phyloP scores from a whole-genome alignment of 768 basidiomycete genomes.

The Rickenella mellea region DNA sequence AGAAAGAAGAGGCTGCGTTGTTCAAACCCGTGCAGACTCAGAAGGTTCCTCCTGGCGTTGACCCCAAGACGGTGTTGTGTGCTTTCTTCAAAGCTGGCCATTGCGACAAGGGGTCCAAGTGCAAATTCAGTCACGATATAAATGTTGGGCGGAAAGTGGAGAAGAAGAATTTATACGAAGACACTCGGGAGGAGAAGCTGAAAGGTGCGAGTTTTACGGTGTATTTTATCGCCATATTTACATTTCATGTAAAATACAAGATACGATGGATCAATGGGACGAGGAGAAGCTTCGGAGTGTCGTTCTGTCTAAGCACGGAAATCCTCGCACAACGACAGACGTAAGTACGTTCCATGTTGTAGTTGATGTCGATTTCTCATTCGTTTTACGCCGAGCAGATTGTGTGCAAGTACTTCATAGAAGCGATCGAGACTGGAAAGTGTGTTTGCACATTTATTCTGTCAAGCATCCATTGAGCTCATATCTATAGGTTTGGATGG shows the following conservation, averaged over 20 bases:
- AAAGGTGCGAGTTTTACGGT: slow-evolving; percentile 45
- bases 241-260: slow-evolving; percentile 26
- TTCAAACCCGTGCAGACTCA: slow-evolving; percentile 73
- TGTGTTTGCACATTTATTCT: neutral
- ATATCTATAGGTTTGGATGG: slow-evolving; percentile 66
- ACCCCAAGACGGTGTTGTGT: slow-evolving; percentile 92
- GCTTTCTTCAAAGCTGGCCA: slow-evolving; percentile 85
- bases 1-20: slow-evolving; percentile 77
- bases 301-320: slow-evolving; percentile 79
- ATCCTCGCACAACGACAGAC: slow-evolving; percentile 87
- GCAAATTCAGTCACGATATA: slow-evolving; percentile 94
- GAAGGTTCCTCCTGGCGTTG: slow-evolving; percentile 90
- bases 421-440: slow-evolving; percentile 88
- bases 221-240: neutral
- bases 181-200: slow-evolving; percentile 73
- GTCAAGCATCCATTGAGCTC: too few species aligned
- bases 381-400: slow-evolving; percentile 46
- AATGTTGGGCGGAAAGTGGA: slow-evolving; percentile 86
- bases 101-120: slow-evolving; percentile 91
- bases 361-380: neutral
- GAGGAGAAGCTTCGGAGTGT: slow-evolving; percentile 88
- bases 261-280: slow-evolving; percentile 98
- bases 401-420: slow-evolving; percentile 95
- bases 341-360: slow-evolving; percentile 30
- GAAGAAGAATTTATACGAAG: slow-evolving; percentile 93